phyloP scores from a whole-genome alignment of 208 protist genomes.

The Vickermania spadyakhi region DNA sequence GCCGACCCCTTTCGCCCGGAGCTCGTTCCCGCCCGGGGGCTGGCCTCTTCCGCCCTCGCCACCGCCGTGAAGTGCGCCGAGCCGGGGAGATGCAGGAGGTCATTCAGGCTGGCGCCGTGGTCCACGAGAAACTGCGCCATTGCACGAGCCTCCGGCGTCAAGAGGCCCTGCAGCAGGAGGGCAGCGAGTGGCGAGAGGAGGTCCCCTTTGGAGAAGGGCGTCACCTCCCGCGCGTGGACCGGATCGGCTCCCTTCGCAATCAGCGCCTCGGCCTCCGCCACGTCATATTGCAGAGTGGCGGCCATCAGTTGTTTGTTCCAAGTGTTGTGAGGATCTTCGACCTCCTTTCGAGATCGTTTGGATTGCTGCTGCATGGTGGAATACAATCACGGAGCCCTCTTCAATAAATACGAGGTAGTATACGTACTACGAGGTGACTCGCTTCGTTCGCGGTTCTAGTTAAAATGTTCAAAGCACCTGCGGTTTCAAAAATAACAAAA shows the following conservation, averaged over 20 bases:
- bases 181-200: constrained; percentile 21
- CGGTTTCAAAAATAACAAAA: too few relatives aligned
- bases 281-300: constrained; percentile 37
- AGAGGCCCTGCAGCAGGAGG: constrained; percentile 33
- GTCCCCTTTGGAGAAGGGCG: constrained; percentile 23
- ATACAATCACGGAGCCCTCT: too few relatives aligned
- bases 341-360: constrained; percentile 21
- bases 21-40: constrained; percentile 1
- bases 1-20: background rate
- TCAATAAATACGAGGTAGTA: too few relatives aligned
- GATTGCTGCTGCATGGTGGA: background rate
- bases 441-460: too few relatives aligned
- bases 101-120: constrained; percentile 40
- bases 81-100: constrained; percentile 25
- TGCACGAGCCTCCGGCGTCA: constrained; percentile 17
- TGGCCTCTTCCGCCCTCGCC: background rate
- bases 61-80: constrained; percentile 5
- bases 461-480: too few relatives aligned
- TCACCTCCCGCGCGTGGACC: constrained; percentile 34
- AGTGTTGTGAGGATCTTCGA: constrained; percentile 76
- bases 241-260: constrained; percentile 55
- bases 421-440: too few relatives aligned
- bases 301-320: constrained; percentile 76
- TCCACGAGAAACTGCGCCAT: constrained; percentile 44
- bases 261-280: constrained; percentile 19